phyloP scores from a whole-genome alignment of 192 early-diverging fungal species.

The Coemansia sp. region DNA sequence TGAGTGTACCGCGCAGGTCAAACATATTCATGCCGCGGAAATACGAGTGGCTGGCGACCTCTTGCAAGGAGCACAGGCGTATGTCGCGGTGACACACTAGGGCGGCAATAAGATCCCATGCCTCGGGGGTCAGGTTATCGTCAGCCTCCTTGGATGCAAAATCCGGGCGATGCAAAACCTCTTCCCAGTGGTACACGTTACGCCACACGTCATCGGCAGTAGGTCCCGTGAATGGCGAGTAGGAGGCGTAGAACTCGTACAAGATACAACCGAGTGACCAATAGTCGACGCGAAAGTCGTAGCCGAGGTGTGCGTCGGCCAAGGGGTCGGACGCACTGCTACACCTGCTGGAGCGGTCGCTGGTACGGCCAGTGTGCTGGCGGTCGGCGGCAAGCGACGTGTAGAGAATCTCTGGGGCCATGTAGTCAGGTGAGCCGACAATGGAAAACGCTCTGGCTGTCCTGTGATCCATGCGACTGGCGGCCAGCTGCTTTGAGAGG shows the following conservation, averaged over 20 bases:
- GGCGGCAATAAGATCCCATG: conserved; percentile 74
- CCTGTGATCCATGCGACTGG: conserved; percentile 53
- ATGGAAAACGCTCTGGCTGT: conserved; percentile 69
- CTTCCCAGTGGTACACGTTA: conserved; percentile 83
- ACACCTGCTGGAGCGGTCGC: conserved; percentile 24
- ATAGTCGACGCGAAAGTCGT: conserved; percentile 72
- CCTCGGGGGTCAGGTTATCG: conserved; percentile 75
- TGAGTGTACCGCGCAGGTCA: conserved; percentile 61
- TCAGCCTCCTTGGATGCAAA: conserved; percentile 78
- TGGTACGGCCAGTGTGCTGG: conserved; percentile 10
- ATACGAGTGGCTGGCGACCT: conserved; percentile 62
- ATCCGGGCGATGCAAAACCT: conserved; percentile 73
- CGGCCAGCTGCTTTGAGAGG: conserved; percentile 40
- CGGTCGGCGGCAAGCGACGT: conserved; percentile 51
- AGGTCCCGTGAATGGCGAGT: conserved; percentile 73
- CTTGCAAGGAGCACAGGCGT: conserved; percentile 58
- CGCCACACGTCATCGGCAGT: conserved; percentile 77
- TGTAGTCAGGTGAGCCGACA: conserved; percentile 92
- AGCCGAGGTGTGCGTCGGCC: conserved; percentile 63
- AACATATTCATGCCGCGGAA: conserved; percentile 69
- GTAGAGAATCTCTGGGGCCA: conserved; percentile 87
- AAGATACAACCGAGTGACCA: conserved; percentile 79
- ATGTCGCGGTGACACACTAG: conserved; percentile 61
- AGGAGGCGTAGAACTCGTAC: conserved; percentile 77
- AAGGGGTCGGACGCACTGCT: conserved; percentile 44